Conservation (phyloP, 805 yeast species). For the Metschnikowia colocasiae region DNA sequence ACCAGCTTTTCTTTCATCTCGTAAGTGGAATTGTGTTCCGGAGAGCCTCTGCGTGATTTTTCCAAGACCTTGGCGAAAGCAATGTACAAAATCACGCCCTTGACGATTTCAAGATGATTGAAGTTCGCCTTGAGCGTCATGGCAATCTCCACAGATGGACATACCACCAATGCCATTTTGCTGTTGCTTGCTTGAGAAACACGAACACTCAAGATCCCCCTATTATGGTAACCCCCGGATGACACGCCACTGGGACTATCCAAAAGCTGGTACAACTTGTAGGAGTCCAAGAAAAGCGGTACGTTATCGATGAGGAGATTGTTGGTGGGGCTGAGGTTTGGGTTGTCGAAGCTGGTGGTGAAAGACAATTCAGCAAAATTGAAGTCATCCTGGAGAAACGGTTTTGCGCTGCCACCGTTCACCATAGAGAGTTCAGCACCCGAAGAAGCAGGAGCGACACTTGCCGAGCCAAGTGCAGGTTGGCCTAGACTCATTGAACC, state of each 20-base stretch:
- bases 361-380: constrained; percentile 56
- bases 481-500: constrained; percentile 2
- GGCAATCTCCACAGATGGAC: constrained; percentile 68
- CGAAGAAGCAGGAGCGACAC: constrained; percentile 4
- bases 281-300: constrained; percentile 64
- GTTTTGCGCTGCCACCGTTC: constrained; percentile 6
- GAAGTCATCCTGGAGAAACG: constrained; percentile 49
- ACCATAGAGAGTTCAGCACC: constrained; percentile 3
- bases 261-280: constrained; percentile 27
- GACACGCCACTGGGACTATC: constrained; percentile 27
- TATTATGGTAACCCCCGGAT: constrained; percentile 57
- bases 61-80: constrained; percentile 75
- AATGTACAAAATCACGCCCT: constrained; percentile 71
- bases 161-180: constrained; percentile 56
- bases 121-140: constrained; percentile 72
- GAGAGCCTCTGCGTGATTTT: constrained; percentile 11
- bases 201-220: constrained; percentile 58
- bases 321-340: constrained; percentile 70
- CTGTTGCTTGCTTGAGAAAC: constrained; percentile 19
- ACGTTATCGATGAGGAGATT: constrained; percentile 76
- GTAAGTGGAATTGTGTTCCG: not conserved
- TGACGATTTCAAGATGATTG: constrained; percentile 77
- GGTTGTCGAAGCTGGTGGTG: constrained; percentile 70
- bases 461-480: constrained; percentile 6
- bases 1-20: not conserved